Evolutionary conservation across 2,329 filamentous ascomycete species (phyloP), one percentile per base, ranked within the genome.

Genomic region (Coniochaeta sp.): DNA sequence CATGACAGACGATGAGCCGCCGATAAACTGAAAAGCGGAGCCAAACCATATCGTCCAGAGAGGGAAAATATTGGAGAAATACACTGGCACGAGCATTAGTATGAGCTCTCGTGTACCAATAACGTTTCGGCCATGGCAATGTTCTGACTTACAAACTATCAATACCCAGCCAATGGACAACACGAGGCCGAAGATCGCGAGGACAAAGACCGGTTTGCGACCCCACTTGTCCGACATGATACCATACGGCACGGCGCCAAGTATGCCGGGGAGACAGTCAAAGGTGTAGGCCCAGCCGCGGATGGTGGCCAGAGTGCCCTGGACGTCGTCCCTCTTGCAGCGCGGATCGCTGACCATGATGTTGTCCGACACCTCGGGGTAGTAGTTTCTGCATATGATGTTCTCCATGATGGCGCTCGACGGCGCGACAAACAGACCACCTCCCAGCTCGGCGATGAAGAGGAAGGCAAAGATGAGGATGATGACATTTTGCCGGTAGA

Each of bases 251-350:
- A 81, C 70, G n/a, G 79, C 73, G 0, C 74, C 70, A 3, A 80
- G 40, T 0, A 80, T 70, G 31, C 60, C 75, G 11, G 81, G 77
- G 4, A 83, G 67, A 60, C 76, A 76, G 36, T 81, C 76, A 33
- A 81, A 71, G 1, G 78, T 76, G 22, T 70, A 63, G 50, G 71
- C 65, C 74, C 79, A 81, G 0, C 81, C 81, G 44, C 74, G 73
- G 19, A 85, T 70, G 73, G 79, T 77, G 14, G 82, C 81, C 50
- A 86, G 71, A 22, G 76, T 74, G 28, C 76, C 73, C 64, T 85
- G 82, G 0, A 86, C 79, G 2, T 72, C 68, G 0, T 72, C 67
- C 3, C 69, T 67, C 66, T 85, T 85, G 71, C 83, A 85, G 6
- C 67, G 67, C 19, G 74, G 71, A 52, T 72, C 67, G 60, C 82